Conservation (phyloP, 2,329 filamentous ascomycete species). For the Penicillium occitanis region DNA sequence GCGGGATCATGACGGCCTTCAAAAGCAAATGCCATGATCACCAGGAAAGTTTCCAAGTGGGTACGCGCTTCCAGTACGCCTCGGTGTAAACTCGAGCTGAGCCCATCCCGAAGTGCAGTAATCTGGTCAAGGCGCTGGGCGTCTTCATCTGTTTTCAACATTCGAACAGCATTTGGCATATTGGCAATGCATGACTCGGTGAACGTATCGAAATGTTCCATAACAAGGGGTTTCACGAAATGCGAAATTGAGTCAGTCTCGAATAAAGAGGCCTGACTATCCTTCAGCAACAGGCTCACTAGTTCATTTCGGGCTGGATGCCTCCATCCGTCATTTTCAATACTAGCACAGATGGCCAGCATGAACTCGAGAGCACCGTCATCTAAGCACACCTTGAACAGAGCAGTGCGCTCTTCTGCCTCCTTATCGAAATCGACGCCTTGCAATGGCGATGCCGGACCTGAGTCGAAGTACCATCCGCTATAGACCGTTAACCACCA, state of each 20-base stretch:
- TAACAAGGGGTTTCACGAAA: slow-evolving; percentile 70
- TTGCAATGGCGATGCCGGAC: slow-evolving; percentile 58
- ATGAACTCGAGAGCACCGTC: slow-evolving; percentile 93
- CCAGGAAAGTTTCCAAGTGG: slow-evolving; percentile 81
- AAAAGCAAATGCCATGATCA: slow-evolving; percentile 89
- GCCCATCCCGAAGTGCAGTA: slow-evolving; percentile 46
- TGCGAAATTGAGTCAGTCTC: slow-evolving; percentile 69
- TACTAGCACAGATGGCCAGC: slow-evolving; percentile 77
- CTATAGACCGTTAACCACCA: slow-evolving; percentile 96
- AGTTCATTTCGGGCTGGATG: slow-evolving; percentile 82
- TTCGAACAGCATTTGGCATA: slow-evolving; percentile 86
- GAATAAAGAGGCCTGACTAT: slow-evolving; percentile 66
- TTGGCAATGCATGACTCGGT: slow-evolving; percentile 93
- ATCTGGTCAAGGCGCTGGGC: slow-evolving; percentile 61
- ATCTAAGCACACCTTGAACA: slow-evolving; percentile 74
- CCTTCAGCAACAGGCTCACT: slow-evolving; percentile 77
- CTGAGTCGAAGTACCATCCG: slow-evolving; percentile 78
- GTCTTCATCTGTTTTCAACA: slow-evolving; percentile 83
- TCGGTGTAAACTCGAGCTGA: slow-evolving; percentile 42
- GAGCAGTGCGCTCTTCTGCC: slow-evolving; percentile 67
- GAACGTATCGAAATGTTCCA: slow-evolving; percentile 81
- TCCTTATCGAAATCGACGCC: slow-evolving; percentile 66
- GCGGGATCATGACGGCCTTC: slow-evolving; percentile 82
- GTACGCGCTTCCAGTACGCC: slow-evolving; percentile 49
- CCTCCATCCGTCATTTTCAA: slow-evolving; percentile 79